These are phyloP conservation scores for Gremmenia infestans DNA, from an alignment of 2,329 filamentous ascomycete genomes.

Conservation along the genomic window DNA sequence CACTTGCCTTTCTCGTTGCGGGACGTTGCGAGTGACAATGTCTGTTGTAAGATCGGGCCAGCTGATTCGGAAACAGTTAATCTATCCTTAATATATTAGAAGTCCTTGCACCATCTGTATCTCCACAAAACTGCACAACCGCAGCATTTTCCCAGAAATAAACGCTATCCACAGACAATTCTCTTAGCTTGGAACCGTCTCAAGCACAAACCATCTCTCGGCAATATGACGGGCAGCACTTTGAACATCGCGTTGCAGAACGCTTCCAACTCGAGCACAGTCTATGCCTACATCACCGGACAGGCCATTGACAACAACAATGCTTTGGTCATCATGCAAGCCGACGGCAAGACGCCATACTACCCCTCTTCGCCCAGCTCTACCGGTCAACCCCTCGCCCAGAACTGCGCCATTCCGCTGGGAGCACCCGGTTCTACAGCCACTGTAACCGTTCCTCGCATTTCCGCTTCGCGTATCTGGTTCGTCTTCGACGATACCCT, in stretches of 20 bases:
- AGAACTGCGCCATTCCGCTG: slow-evolving; percentile 58
- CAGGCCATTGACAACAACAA: slow-evolving; percentile 55
- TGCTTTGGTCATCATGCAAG: slow-evolving; percentile 55
- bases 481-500: slow-evolving; percentile 57
- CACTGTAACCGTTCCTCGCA: slow-evolving; percentile 61
- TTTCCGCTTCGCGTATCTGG: slow-evolving; percentile 69
- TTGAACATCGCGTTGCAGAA: slow-evolving; percentile 62
- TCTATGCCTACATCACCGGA: slow-evolving; percentile 70
- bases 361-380: slow-evolving; percentile 54
- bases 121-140: not conserved
- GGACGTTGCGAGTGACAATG: not conserved
- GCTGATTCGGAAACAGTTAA: not conserved
- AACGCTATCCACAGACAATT: not conserved
- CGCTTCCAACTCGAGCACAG: slow-evolving; percentile 53
- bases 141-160: not conserved
- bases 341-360: slow-evolving; percentile 62
- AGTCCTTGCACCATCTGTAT: not conserved
- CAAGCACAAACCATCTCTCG: not conserved
- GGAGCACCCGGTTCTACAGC: slow-evolving; percentile 55
- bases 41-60: not conserved
- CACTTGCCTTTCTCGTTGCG: not conserved
- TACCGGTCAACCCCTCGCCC: slow-evolving; percentile 46
- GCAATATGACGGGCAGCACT: slow-evolving; percentile 11
- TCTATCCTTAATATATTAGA: not conserved
- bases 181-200: not conserved